Percentiles rank a stretch among this genome's conserved stretches.
phyloP scores from a whole-genome alignment of 1,284 basidiomycete species.

The Puccinia coronata region DNA sequence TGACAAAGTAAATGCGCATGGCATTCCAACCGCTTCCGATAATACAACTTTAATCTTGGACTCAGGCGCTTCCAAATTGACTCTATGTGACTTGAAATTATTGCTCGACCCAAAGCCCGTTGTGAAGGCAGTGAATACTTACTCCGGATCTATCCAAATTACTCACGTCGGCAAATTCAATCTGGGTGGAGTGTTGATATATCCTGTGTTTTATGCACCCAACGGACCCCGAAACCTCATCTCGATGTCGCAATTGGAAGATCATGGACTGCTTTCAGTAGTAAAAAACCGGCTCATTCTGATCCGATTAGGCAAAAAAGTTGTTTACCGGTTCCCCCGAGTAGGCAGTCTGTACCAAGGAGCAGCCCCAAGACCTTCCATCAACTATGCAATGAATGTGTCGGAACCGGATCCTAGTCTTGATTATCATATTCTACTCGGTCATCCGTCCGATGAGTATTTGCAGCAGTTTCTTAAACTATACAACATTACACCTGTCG shows the following conservation, averaged over 20 bases:
- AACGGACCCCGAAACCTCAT: neutral
- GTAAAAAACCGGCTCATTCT: neutral
- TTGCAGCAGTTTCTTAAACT: neutral
- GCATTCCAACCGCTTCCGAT: neutral
- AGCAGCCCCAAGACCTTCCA: neutral
- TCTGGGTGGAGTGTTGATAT: neutral
- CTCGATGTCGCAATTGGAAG: neutral
- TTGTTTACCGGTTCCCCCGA: neutral
- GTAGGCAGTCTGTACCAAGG: neutral
- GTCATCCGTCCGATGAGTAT: neutral
- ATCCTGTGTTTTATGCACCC: neutral
- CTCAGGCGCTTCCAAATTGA: neutral
- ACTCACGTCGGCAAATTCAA: conserved; percentile 9
- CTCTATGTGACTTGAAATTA: neutral
- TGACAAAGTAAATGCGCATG: neutral
- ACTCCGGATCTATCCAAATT: neutral
- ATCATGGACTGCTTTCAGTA: neutral
- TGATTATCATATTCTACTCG: neutral
- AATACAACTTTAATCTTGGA: neutral
- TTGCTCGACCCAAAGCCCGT: neutral
- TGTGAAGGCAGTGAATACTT: neutral
- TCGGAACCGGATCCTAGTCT: neutral
- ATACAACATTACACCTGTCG: neutral
- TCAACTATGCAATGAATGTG: neutral
- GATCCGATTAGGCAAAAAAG: neutral